phyloP scores from a whole-genome alignment of 2,329 filamentous ascomycete genomes.

The Grosmannia huntii region DNA sequence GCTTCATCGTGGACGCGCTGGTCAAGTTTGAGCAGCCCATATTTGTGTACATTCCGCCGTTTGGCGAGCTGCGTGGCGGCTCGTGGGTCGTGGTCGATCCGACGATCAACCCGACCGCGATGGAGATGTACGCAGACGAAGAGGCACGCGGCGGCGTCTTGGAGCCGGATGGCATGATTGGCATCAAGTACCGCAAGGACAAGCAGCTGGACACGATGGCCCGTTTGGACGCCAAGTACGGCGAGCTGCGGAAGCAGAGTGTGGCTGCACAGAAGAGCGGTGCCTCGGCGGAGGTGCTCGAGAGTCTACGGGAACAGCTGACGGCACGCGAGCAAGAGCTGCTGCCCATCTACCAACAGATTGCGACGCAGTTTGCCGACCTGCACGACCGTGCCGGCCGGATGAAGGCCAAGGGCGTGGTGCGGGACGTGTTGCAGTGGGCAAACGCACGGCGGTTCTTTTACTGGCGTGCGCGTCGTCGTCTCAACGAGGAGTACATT shows the following conservation, averaged over 20 bases:
- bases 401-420: conserved; percentile 96
- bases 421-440: conserved; percentile 77
- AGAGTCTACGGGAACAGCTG: conserved; percentile 74
- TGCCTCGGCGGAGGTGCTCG: conserved; percentile 60
- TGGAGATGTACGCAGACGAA: conserved; percentile 99
- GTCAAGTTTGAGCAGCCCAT: conserved; percentile 98
- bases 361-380: conserved; percentile 94
- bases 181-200: conserved; percentile 97
- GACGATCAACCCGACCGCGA: conserved; percentile 88
- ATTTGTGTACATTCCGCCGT: conserved; percentile 97
- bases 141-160: conserved; percentile 93
- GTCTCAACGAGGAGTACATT: conserved; percentile 95
- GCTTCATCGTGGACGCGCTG: conserved; percentile 95
- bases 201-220: conserved; percentile 97
- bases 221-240: conserved; percentile 76
- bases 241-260: conserved; percentile 68
- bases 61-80: conserved; percentile 92
- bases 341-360: conserved; percentile 85
- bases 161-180: conserved; percentile 94
- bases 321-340: conserved; percentile 74
- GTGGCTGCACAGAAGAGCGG: conserved; percentile 39
- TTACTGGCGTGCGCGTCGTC: conserved; percentile 97
- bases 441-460: conserved; percentile 88
- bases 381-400: conserved; percentile 92
- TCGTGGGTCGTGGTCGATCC: conserved; percentile 99